Base-by-base conservation (phyloP, 768 basidiomycete genomes). In the Leccinum disarticulatum region DNA sequence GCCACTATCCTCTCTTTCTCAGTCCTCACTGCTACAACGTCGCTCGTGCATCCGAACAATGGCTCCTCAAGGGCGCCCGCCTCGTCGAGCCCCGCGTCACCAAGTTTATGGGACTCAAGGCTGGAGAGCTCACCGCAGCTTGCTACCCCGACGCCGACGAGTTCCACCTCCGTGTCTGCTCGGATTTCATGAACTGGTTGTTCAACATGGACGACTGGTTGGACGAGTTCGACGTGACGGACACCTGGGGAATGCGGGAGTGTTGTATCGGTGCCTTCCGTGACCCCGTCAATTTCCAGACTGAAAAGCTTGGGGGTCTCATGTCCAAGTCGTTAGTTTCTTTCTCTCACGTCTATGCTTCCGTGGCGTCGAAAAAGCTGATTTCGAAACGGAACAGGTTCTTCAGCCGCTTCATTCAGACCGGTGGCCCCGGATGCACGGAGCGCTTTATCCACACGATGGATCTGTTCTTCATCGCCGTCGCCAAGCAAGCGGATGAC, bases 81-180 rank as follows among this genome's bases (percentile, higher is more conserved):
- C 67, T 73, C 38, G 66, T 69, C 55, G 73, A 73, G 50, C 74
- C 76, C 58, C 67, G 66, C 8, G 54, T 60, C 31, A 74, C 71
- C 59, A 75, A 73, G 36, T 79, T 88, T 55, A 77, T 79, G 64
- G 84, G 83, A 30, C 77, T 88, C 56, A 83, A 87, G 61, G 84
- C 85, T 13, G 86, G 87, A 48, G 83, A 86, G 62, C 81, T 90
- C 62, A 83, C 86, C 35, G 86, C 85, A 3, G 81, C 77, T 67
- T 87, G 84, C 70, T 90, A 88, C 69, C 79, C 83, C 58, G 80
- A 80, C 27, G 76, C 82, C 22, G 74, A 81, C n/a, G 69, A 77
- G 47, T 80, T 83, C 61, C 82, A 83, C 52, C 80, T 90, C 38
- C 83, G 84, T 31, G 81, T 87, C 61, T 80, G 86, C 61, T 81